phyloP scores from a whole-genome alignment of 164 flowering plant species.

The Piper betle region DNA sequence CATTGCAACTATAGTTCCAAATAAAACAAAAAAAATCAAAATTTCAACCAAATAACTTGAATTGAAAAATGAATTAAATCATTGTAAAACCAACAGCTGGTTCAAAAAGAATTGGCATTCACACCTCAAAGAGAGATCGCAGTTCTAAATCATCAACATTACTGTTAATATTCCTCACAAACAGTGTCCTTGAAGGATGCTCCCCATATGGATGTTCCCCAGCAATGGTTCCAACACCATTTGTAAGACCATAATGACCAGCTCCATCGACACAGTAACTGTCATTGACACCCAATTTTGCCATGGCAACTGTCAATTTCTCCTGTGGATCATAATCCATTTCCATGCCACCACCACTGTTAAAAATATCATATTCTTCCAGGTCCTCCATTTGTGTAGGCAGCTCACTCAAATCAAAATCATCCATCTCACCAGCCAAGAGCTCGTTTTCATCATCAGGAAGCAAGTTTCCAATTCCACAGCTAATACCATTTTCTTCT shows the following conservation, averaged over 20 bases:
- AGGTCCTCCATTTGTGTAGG: slow-evolving; percentile 65
- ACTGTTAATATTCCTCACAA: slow-evolving; percentile 95
- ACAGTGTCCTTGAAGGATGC: slow-evolving; percentile 96
- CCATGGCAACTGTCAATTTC: slow-evolving; percentile 29
- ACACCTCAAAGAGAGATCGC: slow-evolving; percentile 83
- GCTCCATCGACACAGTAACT: slow-evolving; percentile 41
- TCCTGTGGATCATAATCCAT: slow-evolving; percentile 61
- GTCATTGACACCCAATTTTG: slow-evolving; percentile 44
- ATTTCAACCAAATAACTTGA: no score
- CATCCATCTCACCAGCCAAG: slow-evolving; percentile 81
- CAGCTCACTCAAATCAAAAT: slow-evolving; percentile 65
- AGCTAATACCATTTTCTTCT: slow-evolving; percentile 19
- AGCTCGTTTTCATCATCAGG: slow-evolving; percentile 95
- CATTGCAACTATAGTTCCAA: background rate
- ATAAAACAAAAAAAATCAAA: background rate
- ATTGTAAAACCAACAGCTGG: background rate
- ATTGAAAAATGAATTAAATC: background rate
- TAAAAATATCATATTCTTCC: slow-evolving; percentile 86
- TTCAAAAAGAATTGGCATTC: background rate
- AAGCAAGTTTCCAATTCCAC: slow-evolving; percentile 48
- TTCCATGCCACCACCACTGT: slow-evolving; percentile 93
- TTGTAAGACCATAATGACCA: slow-evolving; percentile 40
- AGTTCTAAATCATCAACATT: slow-evolving; percentile 97
- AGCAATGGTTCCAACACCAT: slow-evolving; percentile 65
- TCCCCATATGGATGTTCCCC: slow-evolving; percentile 99